Evolutionary conservation across 1,284 basidiomycete species (phyloP).

Genomic region (Ceratobasidium sp.): DNA sequence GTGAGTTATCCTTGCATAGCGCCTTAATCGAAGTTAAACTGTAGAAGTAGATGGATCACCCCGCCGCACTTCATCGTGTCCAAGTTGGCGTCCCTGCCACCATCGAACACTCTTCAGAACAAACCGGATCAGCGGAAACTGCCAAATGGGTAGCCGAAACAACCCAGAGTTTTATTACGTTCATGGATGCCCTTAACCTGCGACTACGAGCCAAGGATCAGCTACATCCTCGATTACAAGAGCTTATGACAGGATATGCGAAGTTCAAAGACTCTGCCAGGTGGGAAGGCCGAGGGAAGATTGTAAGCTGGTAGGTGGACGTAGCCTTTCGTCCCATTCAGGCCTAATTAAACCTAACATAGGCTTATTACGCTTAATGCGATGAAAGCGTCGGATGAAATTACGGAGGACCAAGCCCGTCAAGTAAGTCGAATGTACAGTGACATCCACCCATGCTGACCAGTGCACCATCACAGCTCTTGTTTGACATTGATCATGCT

Average conservation of each 20-base stretch:
- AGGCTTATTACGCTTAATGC: slow-evolving; percentile 97
- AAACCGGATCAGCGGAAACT: slow-evolving; percentile 80
- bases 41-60: slow-evolving; percentile 85
- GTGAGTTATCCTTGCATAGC: slow-evolving; percentile 63
- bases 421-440: slow-evolving; percentile 69
- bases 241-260: slow-evolving; percentile 92
- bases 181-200: slow-evolving; percentile 97
- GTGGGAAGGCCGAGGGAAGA: slow-evolving; percentile 93
- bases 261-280: slow-evolving; percentile 93
- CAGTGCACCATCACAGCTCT: slow-evolving; percentile 67
- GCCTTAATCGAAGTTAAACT: neutral
- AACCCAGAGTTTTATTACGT: slow-evolving; percentile 98
- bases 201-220: slow-evolving; percentile 96
- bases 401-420: slow-evolving; percentile 94
- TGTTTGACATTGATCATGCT: slow-evolving; percentile 97
- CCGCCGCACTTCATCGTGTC: slow-evolving; percentile 90
- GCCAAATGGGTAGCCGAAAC: slow-evolving; percentile 99
- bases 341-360: slow-evolving; percentile 2
- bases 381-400: slow-evolving; percentile 97
- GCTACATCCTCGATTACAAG: slow-evolving; percentile 93
- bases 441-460: neutral
- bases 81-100: slow-evolving; percentile 96
- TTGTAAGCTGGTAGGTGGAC: slow-evolving; percentile 87
- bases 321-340: neutral
- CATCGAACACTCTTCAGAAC: slow-evolving; percentile 86